Evolutionary conservation across 176 grass and related monocot species (phyloP), one percentile per base, ranked within the genome.

Genomic region (Aegilops tauschii): DNA sequence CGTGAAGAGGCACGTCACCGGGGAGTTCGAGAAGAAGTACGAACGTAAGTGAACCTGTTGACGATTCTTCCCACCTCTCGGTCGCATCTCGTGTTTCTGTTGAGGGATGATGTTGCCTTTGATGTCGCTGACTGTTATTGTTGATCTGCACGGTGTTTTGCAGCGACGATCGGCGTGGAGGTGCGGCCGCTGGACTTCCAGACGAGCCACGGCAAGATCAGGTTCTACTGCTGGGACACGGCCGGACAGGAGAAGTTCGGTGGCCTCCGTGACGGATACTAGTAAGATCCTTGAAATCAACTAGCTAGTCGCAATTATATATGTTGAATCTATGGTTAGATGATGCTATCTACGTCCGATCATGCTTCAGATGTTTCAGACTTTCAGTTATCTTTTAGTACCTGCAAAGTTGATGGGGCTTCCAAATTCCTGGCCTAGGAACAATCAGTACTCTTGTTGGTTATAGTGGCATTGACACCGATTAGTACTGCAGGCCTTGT

Each of bases 1-100:
- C 87, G 91, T 95, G 47, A 95, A 93, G 80, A 95, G 93, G 91
- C 93, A 95, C 81, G 80, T 93, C 56, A 95, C 90, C 20, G 93
- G 93, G 0, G 93, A 95, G 66, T 95, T 95, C 9, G 93, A 95
- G 85, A 95, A 95, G 90, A 69, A 81, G 49, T 94, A 94, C 13
- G 90, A 92, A 80, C 90, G 93, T 94, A n/a, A 87, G 87, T 65
- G 61, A 14, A 31, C 20, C 30, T 34, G 27, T 21, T 56, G 11
- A 21, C 29, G 47, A 1, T 77, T 87, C 30, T 56, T 17, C 30
- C 4, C 0, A 16, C 14, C 44, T 12, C 18, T 56, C 14, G 12
- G 32, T 65, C n/a, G 47, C 50, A 4, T 27, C 25, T 66, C n/a
- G 0, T 8, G 29, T 81, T 54, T n/a, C 35, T 47, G 37, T 27